phyloP scores from a whole-genome alignment of 2,329 filamentous ascomycete genomes.

The Aspergillus flavus region DNA sequence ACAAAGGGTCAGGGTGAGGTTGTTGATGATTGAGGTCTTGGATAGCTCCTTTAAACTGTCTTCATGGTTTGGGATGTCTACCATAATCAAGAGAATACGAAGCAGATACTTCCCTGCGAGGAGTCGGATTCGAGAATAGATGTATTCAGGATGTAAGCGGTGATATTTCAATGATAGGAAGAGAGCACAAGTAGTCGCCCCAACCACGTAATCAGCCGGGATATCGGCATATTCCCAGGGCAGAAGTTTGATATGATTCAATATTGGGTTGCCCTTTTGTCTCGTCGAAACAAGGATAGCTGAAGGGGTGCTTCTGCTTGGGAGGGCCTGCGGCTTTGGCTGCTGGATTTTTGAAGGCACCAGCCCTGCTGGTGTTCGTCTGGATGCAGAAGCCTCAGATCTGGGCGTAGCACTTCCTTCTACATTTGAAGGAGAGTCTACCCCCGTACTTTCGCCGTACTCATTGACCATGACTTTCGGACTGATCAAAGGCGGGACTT shows the following conservation, averaged over 20 bases:
- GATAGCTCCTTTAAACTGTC: conserved; percentile 85
- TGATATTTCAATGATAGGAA: conserved; percentile 97
- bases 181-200: conserved; percentile 82
- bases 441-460: conserved; percentile 46
- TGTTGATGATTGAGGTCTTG: conserved; percentile 90
- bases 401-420: conserved; percentile 38
- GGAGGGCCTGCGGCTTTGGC: conserved; percentile 83
- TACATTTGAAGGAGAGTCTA: conserved; percentile 41
- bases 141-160: conserved; percentile 94
- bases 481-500: not conserved
- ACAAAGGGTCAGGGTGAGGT: conserved; percentile 86
- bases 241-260: conserved; percentile 77
- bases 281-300: conserved; percentile 87
- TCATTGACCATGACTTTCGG: not conserved
- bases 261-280: conserved; percentile 92
- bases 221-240: conserved; percentile 98
- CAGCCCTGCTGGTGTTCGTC: conserved; percentile 29
- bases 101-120: conserved; percentile 85
- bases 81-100: conserved; percentile 83
- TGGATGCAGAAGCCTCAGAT: conserved; percentile 54
- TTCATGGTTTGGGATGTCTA: conserved; percentile 94
- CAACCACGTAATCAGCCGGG: conserved; percentile 89
- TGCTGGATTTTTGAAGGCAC: conserved; percentile 67
- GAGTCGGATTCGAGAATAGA: conserved; percentile 87
- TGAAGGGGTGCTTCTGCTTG: conserved; percentile 66